These are phyloP conservation scores for Aureobasidium sp. DNA, from an alignment of 2,329 filamentous ascomycete genomes.

Conservation along the genomic window DNA sequence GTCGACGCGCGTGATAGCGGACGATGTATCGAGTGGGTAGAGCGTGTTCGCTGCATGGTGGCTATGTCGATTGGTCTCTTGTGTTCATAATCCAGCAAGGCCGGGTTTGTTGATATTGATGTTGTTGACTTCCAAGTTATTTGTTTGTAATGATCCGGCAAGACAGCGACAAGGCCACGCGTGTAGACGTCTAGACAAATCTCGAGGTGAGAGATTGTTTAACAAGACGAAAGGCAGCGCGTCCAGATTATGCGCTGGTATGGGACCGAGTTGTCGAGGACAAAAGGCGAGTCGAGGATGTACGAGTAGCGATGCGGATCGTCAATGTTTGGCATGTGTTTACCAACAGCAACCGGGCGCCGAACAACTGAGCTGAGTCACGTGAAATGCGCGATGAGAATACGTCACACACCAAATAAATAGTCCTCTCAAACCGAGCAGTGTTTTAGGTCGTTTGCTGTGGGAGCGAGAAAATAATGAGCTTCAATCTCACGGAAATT, in stretches of 20 bases:
- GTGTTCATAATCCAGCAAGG: constrained; percentile 7
- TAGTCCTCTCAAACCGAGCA: not conserved
- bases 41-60: constrained; percentile 20
- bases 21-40: constrained; percentile 18
- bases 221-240: not conserved
- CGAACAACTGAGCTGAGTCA: not conserved
- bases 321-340: constrained; percentile 3
- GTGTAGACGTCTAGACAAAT: constrained; percentile 6
- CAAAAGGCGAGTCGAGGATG: constrained; percentile 6
- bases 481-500: constrained; percentile 8
- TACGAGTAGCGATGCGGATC: not conserved
- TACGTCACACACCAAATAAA: not conserved
- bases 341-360: not conserved
- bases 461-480: not conserved
- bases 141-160: constrained; percentile 14
- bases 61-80: constrained; percentile 15
- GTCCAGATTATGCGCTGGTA: not conserved
- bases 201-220: not conserved
- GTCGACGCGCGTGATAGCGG: constrained; percentile 20
- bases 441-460: not conserved
- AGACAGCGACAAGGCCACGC: constrained; percentile 9
- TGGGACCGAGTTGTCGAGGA: not conserved
- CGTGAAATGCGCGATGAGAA: not conserved
- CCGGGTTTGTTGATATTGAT: constrained; percentile 14
- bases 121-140: constrained; percentile 14